Evolutionary conservation across 257 asterid species (phyloP).

Genomic region (Fraxinus anomala): DNA sequence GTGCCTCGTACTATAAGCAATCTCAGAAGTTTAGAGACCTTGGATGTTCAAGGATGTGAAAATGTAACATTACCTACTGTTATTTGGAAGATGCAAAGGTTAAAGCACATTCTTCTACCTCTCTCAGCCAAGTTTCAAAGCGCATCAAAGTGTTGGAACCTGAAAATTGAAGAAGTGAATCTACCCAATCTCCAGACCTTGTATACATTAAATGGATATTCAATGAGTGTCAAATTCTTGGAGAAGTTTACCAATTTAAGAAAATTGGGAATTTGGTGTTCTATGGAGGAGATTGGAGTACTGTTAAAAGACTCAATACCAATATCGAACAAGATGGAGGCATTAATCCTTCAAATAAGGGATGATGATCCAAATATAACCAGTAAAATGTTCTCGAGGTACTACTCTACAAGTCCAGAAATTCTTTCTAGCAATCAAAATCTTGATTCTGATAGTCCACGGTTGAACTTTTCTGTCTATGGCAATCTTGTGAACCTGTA

Average conservation of each 20-base stretch:
- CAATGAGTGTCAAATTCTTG: not conserved
- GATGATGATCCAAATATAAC: not conserved
- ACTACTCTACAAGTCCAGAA: not conserved
- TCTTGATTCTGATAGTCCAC: not conserved
- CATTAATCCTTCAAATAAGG: not conserved
- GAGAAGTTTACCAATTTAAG: not conserved
- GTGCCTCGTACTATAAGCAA: not conserved
- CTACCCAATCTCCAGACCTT: not conserved
- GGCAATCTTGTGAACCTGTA: not conserved
- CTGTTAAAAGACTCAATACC: not conserved
- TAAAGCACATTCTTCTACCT: not conserved
- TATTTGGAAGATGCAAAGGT: not conserved
- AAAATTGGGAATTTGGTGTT: not conserved
- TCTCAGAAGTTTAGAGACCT: not conserved
- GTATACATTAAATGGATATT: not conserved
- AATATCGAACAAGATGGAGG: not conserved
- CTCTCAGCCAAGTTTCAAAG: not conserved
- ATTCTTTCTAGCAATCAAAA: not conserved
- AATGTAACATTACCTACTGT: not conserved
- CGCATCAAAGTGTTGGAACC: not conserved
- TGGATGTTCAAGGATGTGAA: slow-evolving; percentile 2
- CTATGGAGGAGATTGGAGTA: not conserved
- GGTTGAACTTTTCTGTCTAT: not conserved
- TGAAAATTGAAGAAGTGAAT: not conserved
- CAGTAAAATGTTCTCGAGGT: not conserved